Conservation (phyloP, 2,329 filamentous ascomycete genomes). For the Xenoacremonium recifei region DNA sequence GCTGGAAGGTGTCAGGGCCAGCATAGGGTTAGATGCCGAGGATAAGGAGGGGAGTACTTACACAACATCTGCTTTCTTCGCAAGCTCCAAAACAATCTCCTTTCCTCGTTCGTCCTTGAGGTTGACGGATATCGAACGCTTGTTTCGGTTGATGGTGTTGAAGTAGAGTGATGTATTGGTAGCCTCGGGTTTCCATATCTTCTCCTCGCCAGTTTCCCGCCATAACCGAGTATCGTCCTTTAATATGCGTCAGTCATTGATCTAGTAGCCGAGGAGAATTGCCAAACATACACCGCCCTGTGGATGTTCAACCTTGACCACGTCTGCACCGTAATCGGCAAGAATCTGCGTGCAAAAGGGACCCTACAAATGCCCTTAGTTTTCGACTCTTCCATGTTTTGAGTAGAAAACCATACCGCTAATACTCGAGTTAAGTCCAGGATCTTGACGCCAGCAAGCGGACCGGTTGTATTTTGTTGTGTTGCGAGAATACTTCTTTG, state of each 20-base stretch:
- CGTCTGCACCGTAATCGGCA: conserved; percentile 42
- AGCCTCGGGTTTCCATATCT: conserved; percentile 20
- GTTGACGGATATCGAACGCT: conserved; percentile 36
- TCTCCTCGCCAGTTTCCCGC: conserved; percentile 17
- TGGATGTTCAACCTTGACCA: conserved; percentile 36
- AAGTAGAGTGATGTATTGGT: conserved; percentile 41
- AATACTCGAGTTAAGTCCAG: conserved; percentile 15
- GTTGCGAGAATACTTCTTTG: too few species aligned
- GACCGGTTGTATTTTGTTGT: too few species aligned
- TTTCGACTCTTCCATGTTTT: neutral
- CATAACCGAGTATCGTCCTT: conserved; percentile 20
- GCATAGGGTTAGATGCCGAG: too few species aligned
- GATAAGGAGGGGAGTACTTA: too few species aligned
- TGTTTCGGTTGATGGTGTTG: conserved; percentile 43
- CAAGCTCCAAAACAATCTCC: conserved; percentile 33
- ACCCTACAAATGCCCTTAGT: too few species aligned
- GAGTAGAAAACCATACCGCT: conserved; percentile 4
- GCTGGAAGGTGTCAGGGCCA: conserved; percentile 6
- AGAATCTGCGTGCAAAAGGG: conserved; percentile 43
- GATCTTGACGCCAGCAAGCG: conserved; percentile 7
- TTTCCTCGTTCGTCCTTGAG: conserved; percentile 27
- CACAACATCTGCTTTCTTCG: conserved; percentile 37
- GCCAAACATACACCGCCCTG: conserved; percentile 28
- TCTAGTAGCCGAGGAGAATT: conserved; percentile 13
- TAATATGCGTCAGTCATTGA: neutral